Evolutionary conservation across 441 rosid species (phyloP).

Genomic region (Syzygium syzygioides): DNA sequence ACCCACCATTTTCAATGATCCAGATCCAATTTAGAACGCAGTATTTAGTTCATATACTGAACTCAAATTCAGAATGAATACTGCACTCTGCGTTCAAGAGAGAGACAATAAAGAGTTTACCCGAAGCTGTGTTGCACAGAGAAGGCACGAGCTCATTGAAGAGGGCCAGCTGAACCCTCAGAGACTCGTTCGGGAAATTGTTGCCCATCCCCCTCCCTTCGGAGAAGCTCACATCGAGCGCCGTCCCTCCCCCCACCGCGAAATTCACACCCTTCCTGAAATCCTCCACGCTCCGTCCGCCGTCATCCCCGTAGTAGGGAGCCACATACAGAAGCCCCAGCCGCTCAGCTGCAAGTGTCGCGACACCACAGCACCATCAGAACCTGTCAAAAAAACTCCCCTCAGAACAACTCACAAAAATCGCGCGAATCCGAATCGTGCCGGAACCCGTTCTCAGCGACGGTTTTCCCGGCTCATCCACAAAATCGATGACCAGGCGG

Average conservation of each 20-base stretch:
- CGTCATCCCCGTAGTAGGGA: conserved; percentile 18
- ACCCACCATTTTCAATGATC: not conserved
- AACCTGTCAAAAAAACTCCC: no score
- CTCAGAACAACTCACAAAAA: no score
- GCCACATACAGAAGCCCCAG: no score
- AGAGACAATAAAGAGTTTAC: conserved; percentile 1
- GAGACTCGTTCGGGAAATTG: conserved; percentile 19
- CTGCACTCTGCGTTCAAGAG: not conserved
- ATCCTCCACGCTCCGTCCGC: not conserved
- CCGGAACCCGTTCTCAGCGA: no score
- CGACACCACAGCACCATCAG: no score
- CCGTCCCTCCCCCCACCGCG: conserved; percentile 46
- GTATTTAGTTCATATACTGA: not conserved
- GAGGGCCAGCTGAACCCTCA: conserved; percentile 22
- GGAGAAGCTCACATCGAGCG: conserved; percentile 25
- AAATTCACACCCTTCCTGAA: conserved; percentile 34
- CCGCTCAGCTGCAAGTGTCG: no score
- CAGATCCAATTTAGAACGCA: not conserved
- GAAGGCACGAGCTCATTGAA: conserved; percentile 27
- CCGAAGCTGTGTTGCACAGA: conserved; percentile 21
- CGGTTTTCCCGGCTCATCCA: no score
- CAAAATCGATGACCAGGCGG: no score
- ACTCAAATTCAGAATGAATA: not conserved
- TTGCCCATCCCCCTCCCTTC: conserved; percentile 18
- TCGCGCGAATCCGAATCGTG: no score